phyloP scores from a whole-genome alignment of 164 flowering plant species.

The Kingdonia uniflora region DNA sequence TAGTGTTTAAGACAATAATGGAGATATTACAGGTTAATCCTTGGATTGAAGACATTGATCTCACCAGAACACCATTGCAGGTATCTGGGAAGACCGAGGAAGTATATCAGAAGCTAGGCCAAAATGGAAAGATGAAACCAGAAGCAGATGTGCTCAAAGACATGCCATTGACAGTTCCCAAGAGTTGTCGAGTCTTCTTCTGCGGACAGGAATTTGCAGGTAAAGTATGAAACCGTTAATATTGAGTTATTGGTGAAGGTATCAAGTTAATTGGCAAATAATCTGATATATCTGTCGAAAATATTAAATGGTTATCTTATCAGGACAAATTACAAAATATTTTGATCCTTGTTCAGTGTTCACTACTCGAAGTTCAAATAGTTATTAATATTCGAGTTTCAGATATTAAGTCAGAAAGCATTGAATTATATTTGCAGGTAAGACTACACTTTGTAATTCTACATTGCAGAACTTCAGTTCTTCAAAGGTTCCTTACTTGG shows the following conservation, averaged over 20 bases:
- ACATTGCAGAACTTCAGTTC: slow-evolving; percentile 54
- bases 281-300: too few species aligned
- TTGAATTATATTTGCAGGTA: slow-evolving; percentile 40
- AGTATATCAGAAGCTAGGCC: slow-evolving; percentile 62
- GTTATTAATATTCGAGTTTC: too few species aligned
- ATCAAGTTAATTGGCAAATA: too few species aligned
- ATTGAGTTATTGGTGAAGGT: too few species aligned
- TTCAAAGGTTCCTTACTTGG: slow-evolving; percentile 62
- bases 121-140: slow-evolving; percentile 45
- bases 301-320: too few species aligned
- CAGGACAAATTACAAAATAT: too few species aligned
- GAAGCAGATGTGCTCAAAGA: slow-evolving; percentile 67
- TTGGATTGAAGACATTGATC: slow-evolving; percentile 84
- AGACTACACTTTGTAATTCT: slow-evolving; percentile 64
- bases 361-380: too few species aligned
- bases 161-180: slow-evolving; percentile 63
- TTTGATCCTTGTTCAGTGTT: too few species aligned
- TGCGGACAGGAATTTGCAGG: slow-evolving; percentile 93
- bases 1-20: slow-evolving; percentile 56
- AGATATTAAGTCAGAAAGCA: too few species aligned
- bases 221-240: too few species aligned
- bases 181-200: slow-evolving; percentile 71
- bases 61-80: slow-evolving; percentile 67
- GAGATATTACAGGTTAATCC: slow-evolving; percentile 75
- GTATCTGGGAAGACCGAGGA: slow-evolving; percentile 46